A percentile compares a stretch with the other conserved stretches of the same genome.
Conservation (phyloP, 2,329 filamentous ascomycete species). For the Monosporascus sp. region DNA sequence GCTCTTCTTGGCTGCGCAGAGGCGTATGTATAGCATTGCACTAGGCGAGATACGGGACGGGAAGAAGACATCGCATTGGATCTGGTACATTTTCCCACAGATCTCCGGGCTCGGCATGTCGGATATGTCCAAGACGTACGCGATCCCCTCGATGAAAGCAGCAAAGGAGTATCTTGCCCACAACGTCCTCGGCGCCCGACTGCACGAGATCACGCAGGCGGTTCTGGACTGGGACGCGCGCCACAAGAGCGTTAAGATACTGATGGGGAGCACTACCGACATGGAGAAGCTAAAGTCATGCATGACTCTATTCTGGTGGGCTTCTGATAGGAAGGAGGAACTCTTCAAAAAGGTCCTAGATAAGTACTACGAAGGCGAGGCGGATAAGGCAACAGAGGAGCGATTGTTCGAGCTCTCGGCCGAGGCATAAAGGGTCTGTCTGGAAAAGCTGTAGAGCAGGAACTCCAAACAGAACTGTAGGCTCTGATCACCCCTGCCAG, state of each 20-base stretch:
- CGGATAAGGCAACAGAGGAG: slow-evolving; percentile 14
- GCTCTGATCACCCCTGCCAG: too few relatives aligned
- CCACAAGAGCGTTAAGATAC: not conserved
- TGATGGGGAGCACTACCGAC: not conserved
- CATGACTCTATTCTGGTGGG: slow-evolving; percentile 1
- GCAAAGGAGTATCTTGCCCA: not conserved
- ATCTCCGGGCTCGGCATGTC: not conserved
- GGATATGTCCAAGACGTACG: not conserved
- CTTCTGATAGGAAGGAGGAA: slow-evolving; percentile 5
- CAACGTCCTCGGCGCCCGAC: not conserved
- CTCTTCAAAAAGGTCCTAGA: slow-evolving; percentile 5
- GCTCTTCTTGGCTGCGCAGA: too few relatives aligned
- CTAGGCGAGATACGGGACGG: too few relatives aligned
- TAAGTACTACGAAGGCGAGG: slow-evolving; percentile 6
- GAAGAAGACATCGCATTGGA: too few relatives aligned
- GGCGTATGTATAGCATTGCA: too few relatives aligned
- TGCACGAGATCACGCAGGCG: not conserved
- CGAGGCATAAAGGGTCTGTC: too few relatives aligned
- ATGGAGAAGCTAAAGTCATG: not conserved
- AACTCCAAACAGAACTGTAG: too few relatives aligned
- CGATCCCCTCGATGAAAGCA: not conserved
- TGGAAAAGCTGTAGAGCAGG: too few relatives aligned
- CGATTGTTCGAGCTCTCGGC: slow-evolving; percentile 7
- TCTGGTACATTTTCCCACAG: too few relatives aligned
- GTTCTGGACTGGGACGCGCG: not conserved